Conservation (phyloP, 345 rosid genomes). For the Brassica juncea region DNA sequence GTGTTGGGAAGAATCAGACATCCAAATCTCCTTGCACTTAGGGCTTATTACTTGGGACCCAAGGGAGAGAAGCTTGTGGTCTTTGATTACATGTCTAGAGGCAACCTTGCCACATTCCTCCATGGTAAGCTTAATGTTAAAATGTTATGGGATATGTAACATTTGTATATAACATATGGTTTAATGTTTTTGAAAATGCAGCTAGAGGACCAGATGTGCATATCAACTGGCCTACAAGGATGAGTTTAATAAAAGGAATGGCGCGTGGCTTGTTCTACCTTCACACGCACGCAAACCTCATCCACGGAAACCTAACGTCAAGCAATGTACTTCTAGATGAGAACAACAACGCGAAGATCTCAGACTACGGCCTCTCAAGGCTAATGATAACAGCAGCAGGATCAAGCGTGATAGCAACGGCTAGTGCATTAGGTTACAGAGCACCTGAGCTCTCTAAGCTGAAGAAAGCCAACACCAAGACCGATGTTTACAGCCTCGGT, state of each 20-base stretch:
- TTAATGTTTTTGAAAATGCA: slow-evolving; percentile 40
- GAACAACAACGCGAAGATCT: slow-evolving; percentile 51
- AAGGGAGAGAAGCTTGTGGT: slow-evolving; percentile 97
- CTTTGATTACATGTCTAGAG: slow-evolving; percentile 87
- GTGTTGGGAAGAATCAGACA: slow-evolving; percentile 75
- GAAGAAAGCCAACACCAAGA: slow-evolving; percentile 81
- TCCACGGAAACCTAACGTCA: slow-evolving; percentile 86
- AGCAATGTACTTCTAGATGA: slow-evolving; percentile 77
- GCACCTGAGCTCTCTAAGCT: slow-evolving; percentile 93
- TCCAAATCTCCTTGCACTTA: slow-evolving; percentile 75
- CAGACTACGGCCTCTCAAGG: slow-evolving; percentile 75
- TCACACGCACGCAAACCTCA: slow-evolving; percentile 65
- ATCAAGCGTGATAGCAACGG: slow-evolving; percentile 76
- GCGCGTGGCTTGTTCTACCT: slow-evolving; percentile 69
- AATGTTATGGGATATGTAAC: not conserved
- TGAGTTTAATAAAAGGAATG: slow-evolving; percentile 68
- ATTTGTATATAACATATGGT: not conserved
- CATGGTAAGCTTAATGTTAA: slow-evolving; percentile 59
- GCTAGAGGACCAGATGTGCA: slow-evolving; percentile 78
- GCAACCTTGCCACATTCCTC: slow-evolving; percentile 83
- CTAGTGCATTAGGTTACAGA: slow-evolving; percentile 80
- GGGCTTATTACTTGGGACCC: slow-evolving; percentile 94
- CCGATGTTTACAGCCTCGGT: slow-evolving; percentile 87
- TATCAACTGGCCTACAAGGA: slow-evolving; percentile 73
- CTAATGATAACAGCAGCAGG: slow-evolving; percentile 78